Evolutionary conservation across 2,329 filamentous ascomycete genomes (phyloP), one percentile per base, ranked within the genome.

Genomic region (Arthrobotrys entomopaga): DNA sequence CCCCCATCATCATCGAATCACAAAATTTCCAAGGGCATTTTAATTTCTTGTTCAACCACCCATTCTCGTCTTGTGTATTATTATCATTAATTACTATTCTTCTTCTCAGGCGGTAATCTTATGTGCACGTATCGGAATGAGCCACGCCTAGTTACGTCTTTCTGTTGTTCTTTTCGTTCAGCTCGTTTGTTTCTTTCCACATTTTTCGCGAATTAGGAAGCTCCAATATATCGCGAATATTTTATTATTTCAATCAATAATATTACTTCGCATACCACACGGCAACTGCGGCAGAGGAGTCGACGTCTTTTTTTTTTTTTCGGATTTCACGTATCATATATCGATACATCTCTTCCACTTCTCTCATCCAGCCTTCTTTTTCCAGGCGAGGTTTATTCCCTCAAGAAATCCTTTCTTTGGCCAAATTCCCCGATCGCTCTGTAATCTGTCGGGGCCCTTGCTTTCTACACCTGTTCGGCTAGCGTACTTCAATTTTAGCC

Each of bases 331-430:
- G 56, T 52, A 42, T 59, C 56, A 67, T 29, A 13, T 38, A 42
- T 67, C 54, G 46, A 53, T 40, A 52, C 16, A 6, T 16, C 22
- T 29, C 22, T 53, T n/a, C 19, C 26, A 11, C 19, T 56, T 8
- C n/a, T 56, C 20, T 29, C 52, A 20, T 42, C 52, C 50, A 38
- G 26, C 34, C 26, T 38, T 24, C 43, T 46, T 20, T 56, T 56
- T 20, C 20, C 11, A n/a, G 22, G n/a, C 52, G 15, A 56, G n/a
- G 11, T n/a, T 19, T 56, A 56, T 19, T 19, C 8, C 20, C 20
- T 50, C 46, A 50, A n/a, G 5, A 4, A 3, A 22, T 22, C 22
- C 5, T 22, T 2, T 22, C 46, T 20, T 50, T 6, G 16, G 13
- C 42, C 40, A 19, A 15, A 4, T 19, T 15, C 13, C 19, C 16